These are phyloP conservation scores for Teratosphaeria pseudoeucalypti DNA, from an alignment of 2,329 filamentous ascomycete genomes.

Conservation along the genomic window DNA sequence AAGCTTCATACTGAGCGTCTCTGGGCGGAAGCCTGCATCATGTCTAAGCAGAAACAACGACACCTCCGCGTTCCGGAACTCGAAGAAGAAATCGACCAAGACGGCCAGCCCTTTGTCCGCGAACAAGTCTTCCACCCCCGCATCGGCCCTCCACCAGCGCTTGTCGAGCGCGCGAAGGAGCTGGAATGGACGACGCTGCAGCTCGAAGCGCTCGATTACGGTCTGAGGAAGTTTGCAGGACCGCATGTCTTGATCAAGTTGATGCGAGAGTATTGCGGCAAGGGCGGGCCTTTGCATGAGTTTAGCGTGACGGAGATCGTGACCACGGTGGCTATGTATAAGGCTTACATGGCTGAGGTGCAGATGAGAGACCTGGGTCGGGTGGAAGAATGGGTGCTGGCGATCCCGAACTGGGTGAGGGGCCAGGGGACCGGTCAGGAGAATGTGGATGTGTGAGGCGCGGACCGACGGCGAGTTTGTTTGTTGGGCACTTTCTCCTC, in stretches of 20 bases:
- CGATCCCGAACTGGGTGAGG: constrained; percentile 16
- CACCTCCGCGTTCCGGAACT: constrained; percentile 12
- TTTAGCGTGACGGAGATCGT: constrained; percentile 27
- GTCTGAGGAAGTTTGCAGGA: constrained; percentile 16
- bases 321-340: constrained; percentile 15
- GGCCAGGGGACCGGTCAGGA: constrained; percentile 6
- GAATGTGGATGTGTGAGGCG: constrained; percentile 1
- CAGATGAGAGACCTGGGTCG: constrained; percentile 4
- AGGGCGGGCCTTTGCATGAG: constrained; percentile 8
- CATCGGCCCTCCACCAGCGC: constrained; percentile 19
- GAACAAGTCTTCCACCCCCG: constrained; percentile 25
- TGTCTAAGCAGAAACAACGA: constrained; percentile 6
- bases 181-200: constrained; percentile 25
- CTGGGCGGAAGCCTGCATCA: constrained; percentile 8
- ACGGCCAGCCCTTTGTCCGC: constrained; percentile 31
- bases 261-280: constrained; percentile 15
- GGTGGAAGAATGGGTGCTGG: constrained; percentile 17
- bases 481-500: not conserved
- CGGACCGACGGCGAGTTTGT: not conserved
- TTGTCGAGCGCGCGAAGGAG: constrained; percentile 7
- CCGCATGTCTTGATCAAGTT: constrained; percentile 17
- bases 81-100: constrained; percentile 24
- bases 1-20: constrained; percentile 15
- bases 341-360: constrained; percentile 4
- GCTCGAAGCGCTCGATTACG: constrained; percentile 19